These are phyloP conservation scores for Dactylellina sp. DNA, from an alignment of 2,329 filamentous ascomycete species.

Conservation along the genomic window DNA sequence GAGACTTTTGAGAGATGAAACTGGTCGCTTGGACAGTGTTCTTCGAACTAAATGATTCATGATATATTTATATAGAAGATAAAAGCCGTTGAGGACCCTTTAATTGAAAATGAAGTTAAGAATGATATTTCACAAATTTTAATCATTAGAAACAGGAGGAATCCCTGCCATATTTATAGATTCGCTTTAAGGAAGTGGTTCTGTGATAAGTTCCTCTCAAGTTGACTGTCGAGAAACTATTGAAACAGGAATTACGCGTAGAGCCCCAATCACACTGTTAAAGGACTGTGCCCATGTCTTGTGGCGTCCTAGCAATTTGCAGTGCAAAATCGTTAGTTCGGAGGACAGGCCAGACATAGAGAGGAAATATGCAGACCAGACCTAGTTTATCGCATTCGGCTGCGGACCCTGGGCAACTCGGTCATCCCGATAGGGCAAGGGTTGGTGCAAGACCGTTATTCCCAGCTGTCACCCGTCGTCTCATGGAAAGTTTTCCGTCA, in stretches of 20 bases:
- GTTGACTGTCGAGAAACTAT: slow-evolving; percentile 4
- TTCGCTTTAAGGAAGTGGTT: background rate
- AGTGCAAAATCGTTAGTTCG: slow-evolving; percentile 3
- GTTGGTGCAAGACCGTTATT: slow-evolving; percentile 26
- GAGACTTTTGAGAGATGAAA: slow-evolving; percentile 15
- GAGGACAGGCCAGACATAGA: background rate
- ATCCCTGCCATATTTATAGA: slow-evolving; percentile 21
- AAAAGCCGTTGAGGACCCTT: background rate
- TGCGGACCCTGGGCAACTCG: slow-evolving; percentile 24
- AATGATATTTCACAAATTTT: slow-evolving; percentile 8
- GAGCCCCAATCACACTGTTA: background rate
- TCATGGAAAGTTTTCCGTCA: slow-evolving; percentile 30
- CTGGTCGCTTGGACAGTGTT: slow-evolving; percentile 23
- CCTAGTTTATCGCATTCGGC: slow-evolving; percentile 19
- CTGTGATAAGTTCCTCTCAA: slow-evolving; percentile 12
- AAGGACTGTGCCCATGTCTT: slow-evolving; percentile 12
- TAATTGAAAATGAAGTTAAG: background rate
- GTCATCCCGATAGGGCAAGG: slow-evolving; percentile 28
- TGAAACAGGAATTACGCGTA: slow-evolving; percentile 22
- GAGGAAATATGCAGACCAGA: slow-evolving; percentile 11
- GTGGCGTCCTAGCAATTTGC: slow-evolving; percentile 24
- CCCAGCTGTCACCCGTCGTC: slow-evolving; percentile 29
- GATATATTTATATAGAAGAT: slow-evolving; percentile 3
- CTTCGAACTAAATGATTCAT: slow-evolving; percentile 27
- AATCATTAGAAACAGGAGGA: slow-evolving; percentile 9